Base-by-base conservation (phyloP, 192 early-diverging fungal genomes). In the Dissophora ornata region DNA sequence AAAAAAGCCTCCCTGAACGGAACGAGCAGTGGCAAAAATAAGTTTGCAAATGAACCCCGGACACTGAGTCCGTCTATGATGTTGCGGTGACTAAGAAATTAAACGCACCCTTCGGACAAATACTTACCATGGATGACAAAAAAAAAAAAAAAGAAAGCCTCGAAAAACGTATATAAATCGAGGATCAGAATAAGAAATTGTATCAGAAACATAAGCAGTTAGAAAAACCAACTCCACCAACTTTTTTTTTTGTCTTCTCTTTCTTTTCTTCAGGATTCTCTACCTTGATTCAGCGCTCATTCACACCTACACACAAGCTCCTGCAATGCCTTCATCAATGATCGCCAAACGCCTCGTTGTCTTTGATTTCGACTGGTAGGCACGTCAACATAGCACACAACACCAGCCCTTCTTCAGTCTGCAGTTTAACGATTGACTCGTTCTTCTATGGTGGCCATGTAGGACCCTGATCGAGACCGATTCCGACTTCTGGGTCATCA, bases 321-420 rank as follows among this genome's bases (percentile, higher is more conserved):
- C 22, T 18, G 7, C 6, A 9, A 68, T 68, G 66, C 56, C 56
- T 22, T 50, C 45, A 5, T 15, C 62, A 59, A 28, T 56, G 18
- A 5, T 28, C 10, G 12, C 56, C 19, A 64, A 81, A 47, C 81
- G 70, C 29, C 47, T 90, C 19, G 67, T 84, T 41, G 86, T 87
- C n/a, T 90, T 90, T 80, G 89, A 90, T 60, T 90, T 90, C 70
- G 89, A 90, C 73, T 90, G 89, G 69, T 71, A 71, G 49, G 8
- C 0, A 22, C 44, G n/a, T n/a, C 12, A 18, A 1, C 40, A 41
- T 18, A 15, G 7, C 38, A 18, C 18, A 41, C 18, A 41, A 41
- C 11, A 41, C 11, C 40, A 41, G 12, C 18, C 18, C 12, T 41
- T 41, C 11, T 18, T 18, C 18, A 1, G 40, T 40, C 40, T 41